Conservation (phyloP, 2,329 filamentous ascomycete genomes). For the Ophiostoma quercus region DNA sequence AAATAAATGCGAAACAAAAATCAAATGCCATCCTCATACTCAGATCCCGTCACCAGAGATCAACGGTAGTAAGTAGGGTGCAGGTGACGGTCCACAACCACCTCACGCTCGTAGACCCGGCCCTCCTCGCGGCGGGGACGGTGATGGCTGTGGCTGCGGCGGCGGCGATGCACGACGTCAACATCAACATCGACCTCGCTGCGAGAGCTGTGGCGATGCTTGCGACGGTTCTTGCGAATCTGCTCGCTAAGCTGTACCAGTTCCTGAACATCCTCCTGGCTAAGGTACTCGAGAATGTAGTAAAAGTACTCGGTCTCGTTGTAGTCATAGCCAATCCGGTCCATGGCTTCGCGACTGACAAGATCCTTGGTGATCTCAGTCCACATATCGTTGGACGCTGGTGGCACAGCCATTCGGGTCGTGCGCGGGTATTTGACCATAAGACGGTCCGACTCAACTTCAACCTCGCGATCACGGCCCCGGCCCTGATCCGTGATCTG, state of each 20-base stretch:
- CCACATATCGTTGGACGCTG: conserved; percentile 68
- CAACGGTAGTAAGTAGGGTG: conserved; percentile 31
- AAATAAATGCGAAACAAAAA: background rate
- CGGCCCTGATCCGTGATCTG: conserved; percentile 42
- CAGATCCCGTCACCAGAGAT: background rate
- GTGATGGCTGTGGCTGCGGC: conserved; percentile 31
- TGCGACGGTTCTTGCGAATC: conserved; percentile 60
- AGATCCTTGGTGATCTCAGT: conserved; percentile 95
- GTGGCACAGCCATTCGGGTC: conserved; percentile 29
- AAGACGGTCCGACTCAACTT: conserved; percentile 52
- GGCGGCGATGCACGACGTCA: conserved; percentile 41
- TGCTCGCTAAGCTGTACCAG: conserved; percentile 78
- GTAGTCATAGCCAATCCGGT: conserved; percentile 76
- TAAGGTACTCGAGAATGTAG: conserved; percentile 87
- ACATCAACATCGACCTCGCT: conserved; percentile 41
- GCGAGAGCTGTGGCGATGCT: conserved; percentile 46
- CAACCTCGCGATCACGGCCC: conserved; percentile 44
- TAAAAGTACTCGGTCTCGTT: conserved; percentile 87
- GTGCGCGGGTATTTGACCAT: conserved; percentile 31
- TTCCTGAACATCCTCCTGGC: conserved; percentile 82
- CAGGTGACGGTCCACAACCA: conserved; percentile 52
- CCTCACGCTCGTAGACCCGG: conserved; percentile 61
- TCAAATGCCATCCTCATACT: background rate
- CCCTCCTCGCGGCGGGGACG: conserved; percentile 51
- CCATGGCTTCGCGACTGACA: conserved; percentile 79